phyloP scores from a whole-genome alignment of 441 rosid genomes.

The Sinapis alba region DNA sequence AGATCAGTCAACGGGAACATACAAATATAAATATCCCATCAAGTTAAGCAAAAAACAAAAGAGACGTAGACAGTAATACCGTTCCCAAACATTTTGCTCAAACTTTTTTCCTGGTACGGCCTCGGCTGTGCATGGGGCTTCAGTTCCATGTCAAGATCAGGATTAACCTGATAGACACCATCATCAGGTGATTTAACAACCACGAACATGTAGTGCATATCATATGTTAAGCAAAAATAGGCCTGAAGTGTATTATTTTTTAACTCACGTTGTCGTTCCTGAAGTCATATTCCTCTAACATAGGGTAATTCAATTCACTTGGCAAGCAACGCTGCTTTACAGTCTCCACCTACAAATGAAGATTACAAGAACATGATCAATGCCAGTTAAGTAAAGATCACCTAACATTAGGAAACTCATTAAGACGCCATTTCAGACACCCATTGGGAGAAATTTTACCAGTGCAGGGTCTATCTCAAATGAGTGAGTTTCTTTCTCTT shows the following conservation, averaged over 20 bases:
- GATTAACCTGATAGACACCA: slow-evolving; percentile 66
- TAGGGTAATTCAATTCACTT: slow-evolving; percentile 90
- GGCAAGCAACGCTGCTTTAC: slow-evolving; percentile 98
- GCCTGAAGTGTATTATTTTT: neutral
- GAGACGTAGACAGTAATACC: slow-evolving; percentile 43
- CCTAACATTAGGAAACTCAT: slow-evolving; percentile 1
- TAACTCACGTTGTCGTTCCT: slow-evolving; percentile 83
- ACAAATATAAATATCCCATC: neutral
- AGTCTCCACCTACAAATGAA: slow-evolving; percentile 74
- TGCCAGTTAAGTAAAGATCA: slow-evolving; percentile 7
- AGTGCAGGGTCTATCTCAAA: slow-evolving; percentile 89
- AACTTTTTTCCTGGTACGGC: slow-evolving; percentile 96
- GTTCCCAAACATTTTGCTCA: slow-evolving; percentile 99
- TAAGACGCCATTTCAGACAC: neutral
- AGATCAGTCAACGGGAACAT: neutral
- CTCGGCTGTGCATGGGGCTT: slow-evolving; percentile 95
- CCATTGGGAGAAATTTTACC: slow-evolving; percentile 31
- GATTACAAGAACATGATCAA: neutral
- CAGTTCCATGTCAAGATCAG: slow-evolving; percentile 88
- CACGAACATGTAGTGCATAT: neutral
- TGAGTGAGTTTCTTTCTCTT: slow-evolving; percentile 91
- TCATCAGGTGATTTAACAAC: slow-evolving; percentile 13
- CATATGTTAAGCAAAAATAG: slow-evolving; percentile 1
- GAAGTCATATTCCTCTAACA: slow-evolving; percentile 98
- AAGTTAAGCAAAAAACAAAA: slow-evolving; percentile 2